These are phyloP conservation scores for Eimeria falciformis DNA, from an alignment of 169 alveolate genomes.

Conservation along the genomic window DNA sequence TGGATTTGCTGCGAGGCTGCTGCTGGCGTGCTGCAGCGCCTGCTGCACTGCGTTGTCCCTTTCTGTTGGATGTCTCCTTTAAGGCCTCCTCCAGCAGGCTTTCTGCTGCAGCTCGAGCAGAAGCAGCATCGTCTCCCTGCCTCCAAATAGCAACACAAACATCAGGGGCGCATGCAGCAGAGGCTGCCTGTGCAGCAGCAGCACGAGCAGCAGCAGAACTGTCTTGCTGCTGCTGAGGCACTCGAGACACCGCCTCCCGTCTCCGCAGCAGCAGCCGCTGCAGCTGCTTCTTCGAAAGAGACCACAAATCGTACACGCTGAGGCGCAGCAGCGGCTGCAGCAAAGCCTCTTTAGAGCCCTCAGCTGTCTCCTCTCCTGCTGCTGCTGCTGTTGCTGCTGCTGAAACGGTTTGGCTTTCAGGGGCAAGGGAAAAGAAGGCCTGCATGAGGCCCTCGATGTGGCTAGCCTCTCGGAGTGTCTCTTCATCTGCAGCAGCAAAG, in stretches of 20 bases:
- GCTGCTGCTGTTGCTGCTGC: neutral
- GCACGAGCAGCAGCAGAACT: constrained; percentile 12
- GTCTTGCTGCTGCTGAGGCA: neutral
- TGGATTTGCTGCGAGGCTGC: constrained; percentile 32
- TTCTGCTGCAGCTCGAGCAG: constrained; percentile 64
- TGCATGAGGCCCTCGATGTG: constrained; percentile 66
- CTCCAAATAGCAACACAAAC: constrained; percentile 69
- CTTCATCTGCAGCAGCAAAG: constrained; percentile 39
- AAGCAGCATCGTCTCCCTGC: constrained; percentile 51
- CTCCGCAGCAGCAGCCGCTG: constrained; percentile 65
- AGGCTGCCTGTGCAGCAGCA: neutral
- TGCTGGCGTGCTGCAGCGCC: constrained; percentile 40
- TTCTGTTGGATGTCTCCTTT: neutral
- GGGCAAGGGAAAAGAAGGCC: neutral
- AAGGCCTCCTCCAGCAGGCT: constrained; percentile 60
- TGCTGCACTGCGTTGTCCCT: neutral
- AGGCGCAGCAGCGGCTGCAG: constrained; percentile 45
- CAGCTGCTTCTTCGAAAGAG: constrained; percentile 53
- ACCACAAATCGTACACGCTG: constrained; percentile 68
- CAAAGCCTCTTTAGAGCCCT: neutral
- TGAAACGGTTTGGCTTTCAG: neutral
- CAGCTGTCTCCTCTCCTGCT: neutral
- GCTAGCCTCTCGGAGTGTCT: constrained; percentile 43
- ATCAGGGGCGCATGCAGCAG: constrained; percentile 42
- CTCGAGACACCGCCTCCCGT: constrained; percentile 33